A percentile compares a stretch with the other conserved stretches of the same genome.
Evolutionary conservation across 495 filamentous ascomycete species (phyloP).

Genomic region (Penicillium tannophilum): DNA sequence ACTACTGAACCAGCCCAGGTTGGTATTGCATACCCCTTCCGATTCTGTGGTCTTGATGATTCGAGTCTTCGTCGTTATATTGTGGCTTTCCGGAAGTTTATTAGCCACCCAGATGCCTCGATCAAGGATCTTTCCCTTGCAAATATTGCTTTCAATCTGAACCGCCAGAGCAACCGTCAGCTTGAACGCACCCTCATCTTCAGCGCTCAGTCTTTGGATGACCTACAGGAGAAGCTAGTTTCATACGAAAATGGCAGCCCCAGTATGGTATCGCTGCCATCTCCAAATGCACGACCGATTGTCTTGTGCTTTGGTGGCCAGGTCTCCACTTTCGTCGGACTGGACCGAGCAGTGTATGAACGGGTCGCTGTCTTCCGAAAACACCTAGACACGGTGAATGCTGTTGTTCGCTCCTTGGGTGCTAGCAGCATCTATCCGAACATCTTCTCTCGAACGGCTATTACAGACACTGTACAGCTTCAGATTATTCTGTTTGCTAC

Average conservation of each 20-base stretch:
- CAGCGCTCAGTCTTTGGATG: background rate
- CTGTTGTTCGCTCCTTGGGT: slow-evolving; percentile 25
- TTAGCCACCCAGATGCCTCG: background rate
- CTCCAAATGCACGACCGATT: slow-evolving; percentile 28
- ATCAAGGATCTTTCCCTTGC: background rate
- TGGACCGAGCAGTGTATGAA: slow-evolving; percentile 42
- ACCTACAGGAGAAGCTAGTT: background rate
- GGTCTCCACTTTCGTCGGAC: slow-evolving; percentile 43
- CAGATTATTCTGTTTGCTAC: slow-evolving; percentile 49
- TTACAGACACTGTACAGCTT: slow-evolving; percentile 42
- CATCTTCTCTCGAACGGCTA: slow-evolving; percentile 46
- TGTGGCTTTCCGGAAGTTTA: background rate
- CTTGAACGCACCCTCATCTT: background rate
- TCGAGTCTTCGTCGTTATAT: background rate
- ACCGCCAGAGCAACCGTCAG: slow-evolving; percentile 1
- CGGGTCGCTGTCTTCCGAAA: slow-evolving; percentile 32
- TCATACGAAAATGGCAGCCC: background rate
- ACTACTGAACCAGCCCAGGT: background rate
- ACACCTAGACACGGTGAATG: slow-evolving; percentile 30
- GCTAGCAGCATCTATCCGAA: slow-evolving; percentile 44
- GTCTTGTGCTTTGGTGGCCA: slow-evolving; percentile 60
- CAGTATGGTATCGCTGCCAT: background rate
- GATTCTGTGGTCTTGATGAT: slow-evolving; percentile 3
- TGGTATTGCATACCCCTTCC: slow-evolving; percentile 1
- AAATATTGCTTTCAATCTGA: slow-evolving; percentile 7